Percentiles rank a stretch among this genome's conserved stretches.
Evolutionary conservation across 106 monocot genomes (phyloP).

Genomic region (Dioscorea zingiberensis): DNA sequence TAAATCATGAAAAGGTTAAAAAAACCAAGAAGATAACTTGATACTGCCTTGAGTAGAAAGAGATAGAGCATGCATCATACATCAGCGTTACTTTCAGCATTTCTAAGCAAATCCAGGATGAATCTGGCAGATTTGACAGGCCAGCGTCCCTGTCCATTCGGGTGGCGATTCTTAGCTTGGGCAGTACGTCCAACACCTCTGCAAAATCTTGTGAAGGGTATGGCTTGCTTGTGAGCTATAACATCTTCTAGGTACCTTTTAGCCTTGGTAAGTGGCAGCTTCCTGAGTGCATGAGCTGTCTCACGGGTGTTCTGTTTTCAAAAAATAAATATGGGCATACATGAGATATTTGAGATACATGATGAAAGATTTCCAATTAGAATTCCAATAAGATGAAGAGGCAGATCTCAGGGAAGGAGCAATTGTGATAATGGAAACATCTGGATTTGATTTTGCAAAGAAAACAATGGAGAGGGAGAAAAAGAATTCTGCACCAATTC

Average conservation of each 20-base stretch:
- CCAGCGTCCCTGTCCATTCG: slow-evolving; percentile 92
- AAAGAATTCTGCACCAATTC: not conserved
- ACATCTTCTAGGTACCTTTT: slow-evolving; percentile 76
- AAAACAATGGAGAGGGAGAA: not conserved
- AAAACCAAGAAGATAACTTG: not conserved
- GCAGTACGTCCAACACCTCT: slow-evolving; percentile 84
- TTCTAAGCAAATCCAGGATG: slow-evolving; percentile 61
- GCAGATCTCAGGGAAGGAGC: too few species aligned
- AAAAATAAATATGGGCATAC: not conserved
- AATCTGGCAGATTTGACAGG: slow-evolving; percentile 60
- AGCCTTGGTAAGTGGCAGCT: slow-evolving; percentile 48
- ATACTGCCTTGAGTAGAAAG: not conserved
- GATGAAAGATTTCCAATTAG: not conserved
- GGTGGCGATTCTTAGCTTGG: slow-evolving; percentile 72
- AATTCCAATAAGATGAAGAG: too few species aligned
- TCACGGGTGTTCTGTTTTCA: slow-evolving; percentile 51
- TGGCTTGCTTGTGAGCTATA: slow-evolving; percentile 91
- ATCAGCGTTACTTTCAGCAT: slow-evolving; percentile 78
- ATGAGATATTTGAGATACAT: not conserved
- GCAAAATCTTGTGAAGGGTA: slow-evolving; percentile 82
- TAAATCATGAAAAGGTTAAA: not conserved
- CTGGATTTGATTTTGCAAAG: not conserved
- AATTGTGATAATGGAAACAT: too few species aligned
- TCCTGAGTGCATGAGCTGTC: slow-evolving; percentile 52
- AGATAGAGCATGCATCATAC: slow-evolving; percentile 13